These are phyloP conservation scores for Neofusicoccum cordaticola DNA, from an alignment of 2,329 filamentous ascomycete species.

Conservation along the genomic window DNA sequence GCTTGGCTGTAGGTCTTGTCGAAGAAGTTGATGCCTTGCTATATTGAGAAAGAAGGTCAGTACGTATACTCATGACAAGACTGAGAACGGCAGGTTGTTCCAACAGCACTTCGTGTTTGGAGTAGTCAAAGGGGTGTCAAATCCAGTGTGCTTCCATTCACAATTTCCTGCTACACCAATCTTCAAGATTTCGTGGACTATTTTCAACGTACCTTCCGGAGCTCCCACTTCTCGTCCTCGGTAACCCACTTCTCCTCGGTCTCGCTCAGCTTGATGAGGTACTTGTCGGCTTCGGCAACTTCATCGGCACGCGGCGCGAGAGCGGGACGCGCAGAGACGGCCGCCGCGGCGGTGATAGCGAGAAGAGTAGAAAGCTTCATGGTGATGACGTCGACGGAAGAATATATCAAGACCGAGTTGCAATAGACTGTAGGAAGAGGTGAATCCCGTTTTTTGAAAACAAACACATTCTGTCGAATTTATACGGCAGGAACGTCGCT, in stretches of 20 bases:
- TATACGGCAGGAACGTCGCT: not conserved
- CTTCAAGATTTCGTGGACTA: no score
- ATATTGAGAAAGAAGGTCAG: not conserved
- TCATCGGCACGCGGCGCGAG: constrained; percentile 2
- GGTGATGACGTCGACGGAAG: not conserved
- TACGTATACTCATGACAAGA: no score
- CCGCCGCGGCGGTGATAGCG: not conserved
- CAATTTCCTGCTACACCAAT: no score
- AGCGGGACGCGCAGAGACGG: constrained; percentile 1
- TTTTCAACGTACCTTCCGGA: not conserved
- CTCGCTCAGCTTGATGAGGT: constrained; percentile 1
- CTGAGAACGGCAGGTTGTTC: no score
- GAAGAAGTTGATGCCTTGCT: constrained; percentile 4
- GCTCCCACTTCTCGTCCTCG: constrained; percentile 7
- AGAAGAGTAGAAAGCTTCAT: constrained; percentile 12
- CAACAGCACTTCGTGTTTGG: no score
- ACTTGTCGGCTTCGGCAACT: not conserved
- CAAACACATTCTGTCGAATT: not conserved
- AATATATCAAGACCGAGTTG: not conserved
- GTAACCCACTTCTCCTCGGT: constrained; percentile 11
- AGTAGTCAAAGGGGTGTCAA: no score
- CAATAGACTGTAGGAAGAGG: not conserved
- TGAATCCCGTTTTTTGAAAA: not conserved
- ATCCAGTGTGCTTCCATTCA: no score
- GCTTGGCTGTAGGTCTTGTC: not conserved